These are phyloP conservation scores for Oryza rufipogon DNA, from an alignment of 176 grass and related monocot genomes.

Conservation along the genomic window DNA sequence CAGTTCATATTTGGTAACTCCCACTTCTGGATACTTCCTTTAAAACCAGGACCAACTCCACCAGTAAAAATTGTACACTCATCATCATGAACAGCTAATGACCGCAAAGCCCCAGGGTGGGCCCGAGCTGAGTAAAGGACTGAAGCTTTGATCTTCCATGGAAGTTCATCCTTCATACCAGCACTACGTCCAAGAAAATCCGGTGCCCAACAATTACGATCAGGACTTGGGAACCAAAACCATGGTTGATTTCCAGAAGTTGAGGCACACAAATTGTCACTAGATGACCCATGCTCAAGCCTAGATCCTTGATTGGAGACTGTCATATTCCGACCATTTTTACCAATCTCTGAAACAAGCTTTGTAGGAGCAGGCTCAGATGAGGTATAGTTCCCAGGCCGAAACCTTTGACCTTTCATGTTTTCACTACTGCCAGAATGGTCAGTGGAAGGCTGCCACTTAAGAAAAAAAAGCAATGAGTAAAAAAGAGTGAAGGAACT, in stretches of 20 bases:
- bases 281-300: conserved; percentile 43
- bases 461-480: conserved; percentile 13
- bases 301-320: conserved; percentile 50
- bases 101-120: conserved; percentile 79
- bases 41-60: conserved; percentile 92
- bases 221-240: conserved; percentile 92
- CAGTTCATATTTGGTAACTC: conserved; percentile 87
- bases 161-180: conserved; percentile 60
- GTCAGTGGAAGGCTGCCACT: conserved; percentile 71
- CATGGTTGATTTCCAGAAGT: conserved; percentile 61
- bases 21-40: conserved; percentile 92
- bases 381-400: conserved; percentile 46
- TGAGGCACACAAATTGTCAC: conserved; percentile 47
- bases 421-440: conserved; percentile 53
- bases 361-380: conserved; percentile 60
- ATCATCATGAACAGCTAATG: conserved; percentile 75
- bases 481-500: conserved; percentile 34
- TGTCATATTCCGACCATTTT: conserved; percentile 51
- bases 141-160: conserved; percentile 87
- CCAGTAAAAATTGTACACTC: conserved; percentile 90
- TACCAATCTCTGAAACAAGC: conserved; percentile 58
- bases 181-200: conserved; percentile 79
- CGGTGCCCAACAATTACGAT: conserved; percentile 56
- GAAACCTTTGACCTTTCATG: conserved; percentile 60
- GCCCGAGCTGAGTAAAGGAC: conserved; percentile 74